Evolutionary conservation across 1,284 basidiomycete genomes (phyloP).

Genomic region (Termitomyces sp.): DNA sequence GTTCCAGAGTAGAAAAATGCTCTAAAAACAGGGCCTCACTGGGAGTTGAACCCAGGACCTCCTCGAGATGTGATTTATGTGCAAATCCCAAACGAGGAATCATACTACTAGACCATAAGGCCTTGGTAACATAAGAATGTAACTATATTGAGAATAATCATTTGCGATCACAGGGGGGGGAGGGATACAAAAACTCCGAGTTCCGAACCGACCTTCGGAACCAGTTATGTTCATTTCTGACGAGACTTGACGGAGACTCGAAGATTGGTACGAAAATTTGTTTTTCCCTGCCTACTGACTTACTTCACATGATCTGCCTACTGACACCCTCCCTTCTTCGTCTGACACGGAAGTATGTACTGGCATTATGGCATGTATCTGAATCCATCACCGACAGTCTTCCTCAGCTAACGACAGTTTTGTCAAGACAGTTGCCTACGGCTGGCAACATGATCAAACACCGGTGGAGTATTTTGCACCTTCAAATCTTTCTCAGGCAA

Average conservation of each 20-base stretch:
- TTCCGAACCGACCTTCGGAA: neutral
- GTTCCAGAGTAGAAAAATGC: neutral
- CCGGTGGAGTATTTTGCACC: neutral
- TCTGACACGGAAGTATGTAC: too few species aligned
- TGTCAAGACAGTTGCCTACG: neutral
- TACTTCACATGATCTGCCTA: too few species aligned
- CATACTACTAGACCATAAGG: slow-evolving; percentile 3
- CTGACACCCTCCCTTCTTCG: too few species aligned
- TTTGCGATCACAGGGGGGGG: too few species aligned
- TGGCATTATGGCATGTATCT: neutral
- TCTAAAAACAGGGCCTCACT: neutral
- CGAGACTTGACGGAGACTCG: too few species aligned
- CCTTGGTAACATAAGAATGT: neutral
- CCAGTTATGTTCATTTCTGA: too few species aligned
- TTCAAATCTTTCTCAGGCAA: neutral
- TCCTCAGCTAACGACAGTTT: neutral
- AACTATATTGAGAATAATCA: neutral
- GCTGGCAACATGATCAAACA: neutral
- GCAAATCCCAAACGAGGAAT: neutral
- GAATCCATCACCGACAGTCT: neutral
- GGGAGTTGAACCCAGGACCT: slow-evolving; percentile 1
- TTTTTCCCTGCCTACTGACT: too few species aligned
- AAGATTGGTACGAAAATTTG: too few species aligned
- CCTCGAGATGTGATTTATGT: neutral
- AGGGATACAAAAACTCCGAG: neutral